These are phyloP conservation scores for Sarocladium oryzae DNA, from an alignment of 2,329 filamentous ascomycete genomes.

Conservation along the genomic window DNA sequence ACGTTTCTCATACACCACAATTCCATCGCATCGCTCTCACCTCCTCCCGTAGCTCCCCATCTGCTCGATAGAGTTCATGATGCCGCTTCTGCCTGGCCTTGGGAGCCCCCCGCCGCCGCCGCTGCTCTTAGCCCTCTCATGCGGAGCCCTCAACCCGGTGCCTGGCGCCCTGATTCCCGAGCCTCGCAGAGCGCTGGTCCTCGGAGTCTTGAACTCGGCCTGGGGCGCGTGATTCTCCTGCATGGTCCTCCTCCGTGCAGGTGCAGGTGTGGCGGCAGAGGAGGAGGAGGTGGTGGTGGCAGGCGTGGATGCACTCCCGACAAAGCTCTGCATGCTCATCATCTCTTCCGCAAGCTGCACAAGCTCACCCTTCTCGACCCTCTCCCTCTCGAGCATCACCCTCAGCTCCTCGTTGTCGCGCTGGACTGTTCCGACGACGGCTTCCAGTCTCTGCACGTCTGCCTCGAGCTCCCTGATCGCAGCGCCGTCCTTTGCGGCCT, in stretches of 20 bases:
- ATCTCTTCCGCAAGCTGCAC: conserved; percentile 79
- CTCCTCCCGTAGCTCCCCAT: conserved; percentile 62
- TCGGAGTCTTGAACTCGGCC: conserved; percentile 26
- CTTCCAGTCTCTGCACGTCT: conserved; percentile 66
- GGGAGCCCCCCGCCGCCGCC: conserved; percentile 33
- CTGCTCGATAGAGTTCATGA: conserved; percentile 81
- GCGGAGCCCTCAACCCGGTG: conserved; percentile 35
- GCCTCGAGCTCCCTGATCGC: conserved; percentile 66
- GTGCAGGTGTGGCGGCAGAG: neutral
- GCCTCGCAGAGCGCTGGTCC: conserved; percentile 31
- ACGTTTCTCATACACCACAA: neutral
- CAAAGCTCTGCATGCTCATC: conserved; percentile 59
- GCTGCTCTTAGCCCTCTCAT: conserved; percentile 38
- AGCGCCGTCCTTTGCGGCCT: conserved; percentile 59
- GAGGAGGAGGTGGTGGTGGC: neutral
- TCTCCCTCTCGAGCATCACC: conserved; percentile 62
- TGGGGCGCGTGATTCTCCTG: conserved; percentile 14
- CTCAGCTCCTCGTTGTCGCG: conserved; percentile 62
- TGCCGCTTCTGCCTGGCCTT: conserved; percentile 56
- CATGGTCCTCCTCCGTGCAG: neutral
- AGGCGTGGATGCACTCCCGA: conserved; percentile 15
- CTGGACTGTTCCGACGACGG: conserved; percentile 64
- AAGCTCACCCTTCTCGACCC: conserved; percentile 77
- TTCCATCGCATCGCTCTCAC: conserved; percentile 16
- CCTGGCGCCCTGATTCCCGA: conserved; percentile 54